phyloP scores from a whole-genome alignment of 164 flowering plant species.

The Nymphaea thermarum region DNA sequence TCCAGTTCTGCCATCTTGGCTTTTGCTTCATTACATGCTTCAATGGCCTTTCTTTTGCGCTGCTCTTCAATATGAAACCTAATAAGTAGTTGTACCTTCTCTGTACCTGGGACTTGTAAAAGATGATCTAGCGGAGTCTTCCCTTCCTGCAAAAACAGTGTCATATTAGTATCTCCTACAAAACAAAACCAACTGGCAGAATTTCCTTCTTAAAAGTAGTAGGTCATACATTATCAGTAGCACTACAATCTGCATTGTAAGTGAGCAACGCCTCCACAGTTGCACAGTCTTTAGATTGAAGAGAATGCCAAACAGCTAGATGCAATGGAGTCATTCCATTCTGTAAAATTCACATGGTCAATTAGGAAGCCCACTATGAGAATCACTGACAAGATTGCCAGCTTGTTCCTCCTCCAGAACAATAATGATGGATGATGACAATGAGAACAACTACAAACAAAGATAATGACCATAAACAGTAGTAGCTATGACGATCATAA shows the following conservation, averaged over 20 bases:
- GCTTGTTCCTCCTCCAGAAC: background rate
- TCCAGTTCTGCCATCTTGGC: conserved; percentile 92
- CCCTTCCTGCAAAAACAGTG: conserved; percentile 46
- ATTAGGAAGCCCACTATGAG: background rate
- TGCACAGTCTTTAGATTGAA: conserved; percentile 45
- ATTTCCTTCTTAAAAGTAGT: background rate
- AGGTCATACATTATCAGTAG: conserved; percentile 55
- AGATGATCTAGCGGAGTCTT: conserved; percentile 81
- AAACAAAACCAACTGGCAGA: background rate
- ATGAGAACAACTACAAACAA: too few relatives aligned
- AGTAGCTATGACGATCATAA: background rate
- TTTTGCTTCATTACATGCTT: conserved; percentile 74
- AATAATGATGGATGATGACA: too few relatives aligned
- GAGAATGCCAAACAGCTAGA: conserved; percentile 93
- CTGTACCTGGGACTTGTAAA: conserved; percentile 62
- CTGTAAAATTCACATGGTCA: conserved; percentile 23
- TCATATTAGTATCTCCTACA: background rate
- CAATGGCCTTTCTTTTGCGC: conserved; percentile 62
- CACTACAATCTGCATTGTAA: conserved; percentile 79
- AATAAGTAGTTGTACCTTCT: conserved; percentile 54
- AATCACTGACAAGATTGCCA: background rate
- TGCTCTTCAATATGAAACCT: conserved; percentile 62
- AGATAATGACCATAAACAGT: too few relatives aligned
- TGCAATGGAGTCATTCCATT: conserved; percentile 99
- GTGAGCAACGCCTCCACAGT: conserved; percentile 76